These are phyloP conservation scores for Taphrina confusa DNA, from an alignment of 1,139 yeast species.

Conservation along the genomic window DNA sequence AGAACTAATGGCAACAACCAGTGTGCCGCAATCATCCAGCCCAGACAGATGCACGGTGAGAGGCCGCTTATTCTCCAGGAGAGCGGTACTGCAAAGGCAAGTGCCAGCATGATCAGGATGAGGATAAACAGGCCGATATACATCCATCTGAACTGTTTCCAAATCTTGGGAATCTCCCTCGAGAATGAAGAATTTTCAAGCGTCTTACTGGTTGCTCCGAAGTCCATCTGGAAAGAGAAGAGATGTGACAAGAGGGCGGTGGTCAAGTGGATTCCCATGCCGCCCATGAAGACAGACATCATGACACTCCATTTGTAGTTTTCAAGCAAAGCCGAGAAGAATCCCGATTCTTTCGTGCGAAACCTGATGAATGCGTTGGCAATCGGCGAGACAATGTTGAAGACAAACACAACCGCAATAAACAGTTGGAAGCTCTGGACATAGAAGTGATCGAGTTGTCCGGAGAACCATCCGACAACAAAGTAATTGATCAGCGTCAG, in stretches of 20 bases:
- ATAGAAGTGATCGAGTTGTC: slow-evolving; percentile 34
- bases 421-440: slow-evolving; percentile 36
- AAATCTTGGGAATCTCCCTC: slow-evolving; percentile 16
- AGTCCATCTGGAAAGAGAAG: slow-evolving; percentile 36
- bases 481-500: slow-evolving; percentile 37
- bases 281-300: slow-evolving; percentile 38
- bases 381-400: slow-evolving; percentile 37
- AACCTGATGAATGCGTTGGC: slow-evolving; percentile 38
- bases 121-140: slow-evolving; percentile 7
- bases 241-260: slow-evolving; percentile 36
- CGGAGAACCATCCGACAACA: slow-evolving; percentile 38
- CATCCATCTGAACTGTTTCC: slow-evolving; percentile 16
- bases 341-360: slow-evolving; percentile 32
- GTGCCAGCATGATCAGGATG: neutral
- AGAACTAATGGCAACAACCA: slow-evolving; percentile 15
- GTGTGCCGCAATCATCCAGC: slow-evolving; percentile 15
- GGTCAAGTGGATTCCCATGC: slow-evolving; percentile 37
- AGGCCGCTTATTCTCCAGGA: slow-evolving; percentile 3
- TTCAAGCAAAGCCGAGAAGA: slow-evolving; percentile 9
- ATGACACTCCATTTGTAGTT: slow-evolving; percentile 29
- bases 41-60: neutral
- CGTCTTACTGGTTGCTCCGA: slow-evolving; percentile 38
- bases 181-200: slow-evolving; percentile 7
- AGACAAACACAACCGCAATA: slow-evolving; percentile 37
- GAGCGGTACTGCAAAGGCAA: neutral